These are phyloP conservation scores for Pelargonium myrrhifolium DNA, from an alignment of 441 rosid genomes.

Conservation along the genomic window DNA sequence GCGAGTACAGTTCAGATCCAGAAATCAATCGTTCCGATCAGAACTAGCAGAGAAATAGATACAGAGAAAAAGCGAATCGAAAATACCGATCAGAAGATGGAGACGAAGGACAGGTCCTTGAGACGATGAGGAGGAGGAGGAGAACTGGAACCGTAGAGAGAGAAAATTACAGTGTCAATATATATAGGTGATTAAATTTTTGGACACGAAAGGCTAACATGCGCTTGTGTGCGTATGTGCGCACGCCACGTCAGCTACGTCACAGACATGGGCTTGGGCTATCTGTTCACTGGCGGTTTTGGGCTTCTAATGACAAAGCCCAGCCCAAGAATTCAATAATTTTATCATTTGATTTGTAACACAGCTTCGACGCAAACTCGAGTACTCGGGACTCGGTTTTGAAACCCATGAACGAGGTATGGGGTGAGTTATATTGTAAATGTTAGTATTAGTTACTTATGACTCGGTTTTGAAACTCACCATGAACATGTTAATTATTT, in stretches of 20 bases:
- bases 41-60: neutral
- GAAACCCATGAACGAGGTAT: no score
- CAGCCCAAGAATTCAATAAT: neutral
- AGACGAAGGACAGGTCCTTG: neutral
- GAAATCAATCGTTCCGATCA: neutral
- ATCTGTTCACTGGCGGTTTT: neutral
- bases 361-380: no score
- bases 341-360: no score
- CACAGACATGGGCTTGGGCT: neutral
- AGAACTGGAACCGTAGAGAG: constrained; percentile 1
- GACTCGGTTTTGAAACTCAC: no score
- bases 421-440: no score
- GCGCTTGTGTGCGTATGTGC: neutral
- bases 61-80: neutral
- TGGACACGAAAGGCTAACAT: neutral
- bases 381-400: no score
- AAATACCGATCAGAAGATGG: neutral
- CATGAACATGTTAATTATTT: no score
- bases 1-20: neutral
- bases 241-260: neutral
- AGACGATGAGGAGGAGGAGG: neutral
- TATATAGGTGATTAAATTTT: neutral
- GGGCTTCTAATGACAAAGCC: neutral
- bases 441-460: no score
- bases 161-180: neutral